Conservation (phyloP, 768 basidiomycete species). For the Tricholoma flavovirens region DNA sequence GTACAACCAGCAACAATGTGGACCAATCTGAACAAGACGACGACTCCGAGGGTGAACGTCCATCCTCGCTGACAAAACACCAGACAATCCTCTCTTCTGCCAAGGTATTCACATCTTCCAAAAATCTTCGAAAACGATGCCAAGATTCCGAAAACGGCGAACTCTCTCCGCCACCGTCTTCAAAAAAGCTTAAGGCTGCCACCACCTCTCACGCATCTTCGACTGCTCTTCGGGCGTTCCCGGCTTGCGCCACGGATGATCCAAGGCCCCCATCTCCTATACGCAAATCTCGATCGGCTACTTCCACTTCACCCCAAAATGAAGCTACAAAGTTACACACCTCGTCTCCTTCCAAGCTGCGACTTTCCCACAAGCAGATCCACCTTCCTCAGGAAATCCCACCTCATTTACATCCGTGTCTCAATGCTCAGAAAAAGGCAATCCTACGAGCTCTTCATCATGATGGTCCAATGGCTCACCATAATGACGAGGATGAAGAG, state of each 20-base stretch:
- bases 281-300: neutral
- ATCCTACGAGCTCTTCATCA: conserved; percentile 42
- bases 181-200: neutral
- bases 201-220: neutral
- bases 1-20: neutral
- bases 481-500: conserved; percentile 7
- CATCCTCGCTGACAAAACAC: neutral
- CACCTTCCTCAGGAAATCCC: conserved; percentile 29
- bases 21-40: neutral
- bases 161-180: neutral
- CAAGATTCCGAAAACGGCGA: neutral
- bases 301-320: conserved; percentile 2
- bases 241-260: neutral
- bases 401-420: conserved; percentile 35
- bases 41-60: neutral
- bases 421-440: conserved; percentile 54
- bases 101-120: neutral
- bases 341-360: conserved; percentile 9
- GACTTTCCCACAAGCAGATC: neutral
- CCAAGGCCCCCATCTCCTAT: neutral
- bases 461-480: conserved; percentile 6
- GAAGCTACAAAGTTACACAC: neutral
- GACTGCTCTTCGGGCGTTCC: conserved; percentile 1
- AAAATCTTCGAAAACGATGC: neutral
- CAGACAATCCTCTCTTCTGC: neutral